Evolutionary conservation across 164 flowering plant species (phyloP), one percentile per base, ranked within the genome.

Genomic region (Tetracentron sinense): DNA sequence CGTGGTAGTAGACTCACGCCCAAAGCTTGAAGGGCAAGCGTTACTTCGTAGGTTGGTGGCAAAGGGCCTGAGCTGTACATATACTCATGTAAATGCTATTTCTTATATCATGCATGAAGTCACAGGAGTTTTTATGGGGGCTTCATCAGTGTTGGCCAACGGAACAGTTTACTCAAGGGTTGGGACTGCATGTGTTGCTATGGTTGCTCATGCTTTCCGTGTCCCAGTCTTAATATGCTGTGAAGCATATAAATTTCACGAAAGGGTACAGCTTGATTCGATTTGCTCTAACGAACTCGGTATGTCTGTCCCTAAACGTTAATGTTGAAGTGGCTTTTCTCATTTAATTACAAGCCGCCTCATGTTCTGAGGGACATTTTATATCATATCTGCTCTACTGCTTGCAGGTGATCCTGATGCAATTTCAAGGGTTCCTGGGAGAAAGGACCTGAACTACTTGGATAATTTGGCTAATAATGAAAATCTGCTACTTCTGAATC

Each of bases 1-100:
- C 47, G 83, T 86, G 61, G 71, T 86, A 55, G 87, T 86, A 7
- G 92, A 86, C 68, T 86, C 89, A 7, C 84, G 89, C 44, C 92
- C 92, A 26, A 84, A 81, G 67, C 80, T 82, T 63, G 87, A 82
- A 72, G 92, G 89, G 20, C 81, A 80, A 65, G 60, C 51, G 29
- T 64, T 86, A 58, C 85, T 84, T 52, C 87, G 83, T 29, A 81
- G 82, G 67, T 73, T 86, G 73, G 82, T 86, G 33, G 65, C 62
- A 17, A 79, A 72, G 76, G 92, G 89, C 23, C 51, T 86, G 22
- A 71, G 67, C 61, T 84, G 92, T 68, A 82, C 91, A 50, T 86
- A 86, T 67, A 81, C 85, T 17, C 81, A 86, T 62, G 78, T 86
- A 60, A 85, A 82, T 71, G 88, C 91, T 22, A 67, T 81, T 61